Conservation (phyloP, 1,284 basidiomycete genomes). For the Rhodotorula sp. region DNA sequence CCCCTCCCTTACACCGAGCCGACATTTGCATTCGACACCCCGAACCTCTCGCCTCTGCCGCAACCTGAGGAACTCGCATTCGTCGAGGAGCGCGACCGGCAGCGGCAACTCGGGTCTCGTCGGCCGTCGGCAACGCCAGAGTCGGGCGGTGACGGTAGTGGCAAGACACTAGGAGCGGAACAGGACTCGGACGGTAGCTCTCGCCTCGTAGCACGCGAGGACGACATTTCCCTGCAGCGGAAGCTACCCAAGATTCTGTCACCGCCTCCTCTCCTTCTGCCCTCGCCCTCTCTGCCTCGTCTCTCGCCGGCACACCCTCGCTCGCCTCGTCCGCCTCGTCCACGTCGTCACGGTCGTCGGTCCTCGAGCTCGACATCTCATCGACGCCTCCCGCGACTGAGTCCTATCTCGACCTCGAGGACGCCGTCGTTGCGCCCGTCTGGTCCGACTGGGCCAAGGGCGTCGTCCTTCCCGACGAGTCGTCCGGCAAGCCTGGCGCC, state of each 20-base stretch:
- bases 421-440: constrained; percentile 11
- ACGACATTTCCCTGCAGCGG: constrained; percentile 32
- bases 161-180: not conserved
- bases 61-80: constrained; percentile 32
- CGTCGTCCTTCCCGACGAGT: not conserved
- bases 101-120: not conserved
- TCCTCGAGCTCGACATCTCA: constrained; percentile 11
- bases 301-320: not conserved
- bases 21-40: constrained; percentile 33
- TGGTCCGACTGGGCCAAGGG: constrained; percentile 31
- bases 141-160: not conserved
- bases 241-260: constrained; percentile 18
- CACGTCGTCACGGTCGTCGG: not conserved
- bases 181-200: constrained; percentile 13
- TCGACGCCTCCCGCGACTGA: constrained; percentile 15
- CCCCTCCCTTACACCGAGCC: constrained; percentile 19
- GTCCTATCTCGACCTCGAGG: constrained; percentile 23
- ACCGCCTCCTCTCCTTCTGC: not conserved
- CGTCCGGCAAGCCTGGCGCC: not conserved
- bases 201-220: constrained; percentile 40
- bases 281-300: not conserved
- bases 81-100: constrained; percentile 14
- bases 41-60: constrained; percentile 22
- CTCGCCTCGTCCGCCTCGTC: constrained; percentile 2
- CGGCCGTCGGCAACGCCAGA: not conserved